These are phyloP conservation scores for carrot (Daucus carota) DNA, from an alignment of 129 eudicot genomes.

Conservation along the genomic window DNA sequence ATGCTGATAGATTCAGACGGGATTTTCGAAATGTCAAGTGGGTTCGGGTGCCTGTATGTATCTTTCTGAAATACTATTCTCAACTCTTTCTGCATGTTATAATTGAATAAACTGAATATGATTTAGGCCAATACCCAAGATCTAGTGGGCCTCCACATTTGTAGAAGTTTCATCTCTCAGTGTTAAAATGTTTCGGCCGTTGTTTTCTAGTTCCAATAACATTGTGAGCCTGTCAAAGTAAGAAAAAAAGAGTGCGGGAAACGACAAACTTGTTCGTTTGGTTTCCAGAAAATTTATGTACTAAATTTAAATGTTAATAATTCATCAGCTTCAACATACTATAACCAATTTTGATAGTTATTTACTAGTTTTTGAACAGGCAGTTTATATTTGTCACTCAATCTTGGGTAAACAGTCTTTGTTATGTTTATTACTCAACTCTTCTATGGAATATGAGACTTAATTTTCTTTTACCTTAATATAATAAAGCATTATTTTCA, in stretches of 20 bases:
- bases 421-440: neutral
- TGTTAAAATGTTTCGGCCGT: neutral
- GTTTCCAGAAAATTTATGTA: neutral
- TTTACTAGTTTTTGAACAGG: neutral
- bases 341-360: neutral
- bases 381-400: neutral
- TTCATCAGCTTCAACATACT: neutral
- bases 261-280: neutral
- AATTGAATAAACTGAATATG: too few relatives aligned
- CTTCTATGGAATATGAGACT: neutral
- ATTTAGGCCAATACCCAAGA: too few relatives aligned
- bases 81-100: conserved; percentile 2
- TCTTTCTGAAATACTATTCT: conserved; percentile 20
- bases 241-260: neutral
- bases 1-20: conserved; percentile 96
- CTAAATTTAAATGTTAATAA: neutral
- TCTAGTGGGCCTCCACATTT: neutral
- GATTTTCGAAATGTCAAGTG: conserved; percentile 96
- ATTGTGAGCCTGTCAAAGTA: neutral
- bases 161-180: neutral
- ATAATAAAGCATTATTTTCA: neutral
- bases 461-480: neutral
- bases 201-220: neutral
- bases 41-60: conserved; percentile 99
- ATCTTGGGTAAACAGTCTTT: neutral